Evolutionary conservation across 2,329 filamentous ascomycete species (phyloP).

Genomic region (Sporothrix brunneoviolacea): DNA sequence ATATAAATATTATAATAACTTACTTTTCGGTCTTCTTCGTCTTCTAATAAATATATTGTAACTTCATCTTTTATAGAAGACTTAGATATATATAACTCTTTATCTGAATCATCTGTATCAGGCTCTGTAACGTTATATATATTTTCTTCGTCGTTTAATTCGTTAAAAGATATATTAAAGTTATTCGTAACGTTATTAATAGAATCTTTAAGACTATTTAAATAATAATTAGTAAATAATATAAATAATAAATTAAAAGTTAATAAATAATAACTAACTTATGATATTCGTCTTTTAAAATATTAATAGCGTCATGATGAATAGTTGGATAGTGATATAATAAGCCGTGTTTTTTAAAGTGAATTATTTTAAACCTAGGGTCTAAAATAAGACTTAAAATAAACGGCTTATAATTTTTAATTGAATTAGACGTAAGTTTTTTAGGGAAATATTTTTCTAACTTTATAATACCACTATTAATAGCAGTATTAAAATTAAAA

Average conservation of each 20-base stretch:
- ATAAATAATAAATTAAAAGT: no score
- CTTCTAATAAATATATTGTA: no score
- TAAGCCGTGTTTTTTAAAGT: background rate
- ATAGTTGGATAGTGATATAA: background rate
- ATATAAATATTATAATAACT: no score
- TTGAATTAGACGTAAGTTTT: background rate
- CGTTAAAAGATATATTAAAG: background rate
- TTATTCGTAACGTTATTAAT: background rate
- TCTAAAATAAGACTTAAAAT: background rate
- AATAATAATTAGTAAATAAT: no score
- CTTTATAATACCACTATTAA: background rate
- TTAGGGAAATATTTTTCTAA: constrained; percentile 1
- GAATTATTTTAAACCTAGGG: background rate
- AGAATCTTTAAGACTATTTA: background rate
- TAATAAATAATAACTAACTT: no score
- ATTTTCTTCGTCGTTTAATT: background rate
- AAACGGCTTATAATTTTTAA: background rate
- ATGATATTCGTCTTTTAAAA: no score
- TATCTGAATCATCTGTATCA: no score
- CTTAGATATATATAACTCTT: no score
- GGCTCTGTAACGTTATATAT: background rate
- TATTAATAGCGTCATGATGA: no score
- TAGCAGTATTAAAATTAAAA: background rate
- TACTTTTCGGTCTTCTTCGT: no score
- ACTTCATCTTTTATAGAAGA: no score